These are phyloP conservation scores for Vanderwaltozyma polyspora DNA, from an alignment of 805 yeast species.

Conservation along the genomic window DNA sequence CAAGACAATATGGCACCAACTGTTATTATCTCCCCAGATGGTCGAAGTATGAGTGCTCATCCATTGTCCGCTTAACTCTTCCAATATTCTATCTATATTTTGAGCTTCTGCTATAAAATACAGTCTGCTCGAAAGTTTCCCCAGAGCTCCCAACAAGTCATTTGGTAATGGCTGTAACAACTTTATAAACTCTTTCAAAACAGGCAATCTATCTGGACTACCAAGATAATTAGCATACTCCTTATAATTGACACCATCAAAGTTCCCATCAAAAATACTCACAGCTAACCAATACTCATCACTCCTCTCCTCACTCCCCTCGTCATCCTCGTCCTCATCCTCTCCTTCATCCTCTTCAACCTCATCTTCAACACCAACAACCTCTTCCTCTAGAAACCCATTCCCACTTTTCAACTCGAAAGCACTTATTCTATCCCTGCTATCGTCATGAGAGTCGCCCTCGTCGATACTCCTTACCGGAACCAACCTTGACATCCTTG, in stretches of 20 bases:
- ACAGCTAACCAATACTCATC: slow-evolving; percentile 17
- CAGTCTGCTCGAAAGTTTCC: slow-evolving; percentile 51
- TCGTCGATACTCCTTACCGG: too few relatives aligned
- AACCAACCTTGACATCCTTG: too few relatives aligned
- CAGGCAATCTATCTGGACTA: slow-evolving; percentile 15
- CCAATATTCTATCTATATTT: slow-evolving; percentile 62
- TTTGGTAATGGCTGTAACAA: slow-evolving; percentile 34
- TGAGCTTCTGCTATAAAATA: slow-evolving; percentile 77
- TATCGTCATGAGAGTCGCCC: not conserved
- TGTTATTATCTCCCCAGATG: slow-evolving; percentile 37
- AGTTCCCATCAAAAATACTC: slow-evolving; percentile 26
- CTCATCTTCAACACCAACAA: not conserved
- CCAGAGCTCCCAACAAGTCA: slow-evolving; percentile 46
- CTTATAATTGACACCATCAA: slow-evolving; percentile 28
- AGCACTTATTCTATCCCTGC: not conserved
- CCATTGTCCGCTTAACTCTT: slow-evolving; percentile 59
- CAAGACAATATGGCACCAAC: slow-evolving; percentile 59
- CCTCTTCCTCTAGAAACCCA: not conserved
- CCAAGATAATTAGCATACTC: slow-evolving; percentile 35
- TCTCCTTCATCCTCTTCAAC: not conserved
- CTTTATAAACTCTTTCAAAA: slow-evolving; percentile 29
- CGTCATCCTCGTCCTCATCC: not conserved
- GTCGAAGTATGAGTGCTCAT: slow-evolving; percentile 34
- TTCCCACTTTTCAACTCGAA: too few relatives aligned
- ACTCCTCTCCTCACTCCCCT: not conserved